Conservation (phyloP, 495 filamentous ascomycete genomes). For the Penicillium paradoxum region DNA sequence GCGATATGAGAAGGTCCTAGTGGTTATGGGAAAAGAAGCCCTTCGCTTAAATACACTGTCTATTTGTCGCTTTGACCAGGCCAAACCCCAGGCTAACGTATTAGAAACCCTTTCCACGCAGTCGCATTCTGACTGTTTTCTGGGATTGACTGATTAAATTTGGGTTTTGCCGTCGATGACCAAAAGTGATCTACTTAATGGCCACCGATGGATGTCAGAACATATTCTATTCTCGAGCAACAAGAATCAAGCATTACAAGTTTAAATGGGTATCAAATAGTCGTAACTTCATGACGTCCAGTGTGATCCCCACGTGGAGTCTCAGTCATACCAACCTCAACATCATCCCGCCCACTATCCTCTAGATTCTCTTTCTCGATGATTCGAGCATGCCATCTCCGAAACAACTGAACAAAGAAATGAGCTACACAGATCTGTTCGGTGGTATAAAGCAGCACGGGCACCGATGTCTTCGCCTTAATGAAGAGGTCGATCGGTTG, state of each 20-base stretch:
- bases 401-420: slow-evolving; percentile 49
- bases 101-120: no score
- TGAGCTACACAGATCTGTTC: slow-evolving; percentile 54
- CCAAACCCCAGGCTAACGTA: no score
- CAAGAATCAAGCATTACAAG: neutral
- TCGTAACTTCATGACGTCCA: neutral
- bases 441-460: slow-evolving; percentile 51
- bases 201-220: no score
- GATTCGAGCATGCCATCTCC: slow-evolving; percentile 39
- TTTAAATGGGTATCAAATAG: slow-evolving; percentile 8
- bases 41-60: no score
- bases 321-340: slow-evolving; percentile 9
- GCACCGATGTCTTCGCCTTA: slow-evolving; percentile 49
- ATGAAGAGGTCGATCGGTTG: slow-evolving; percentile 42
- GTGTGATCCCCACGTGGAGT: neutral
- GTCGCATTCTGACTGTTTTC: no score
- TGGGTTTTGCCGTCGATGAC: no score
- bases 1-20: no score
- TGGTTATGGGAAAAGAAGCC: no score
- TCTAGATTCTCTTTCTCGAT: slow-evolving; percentile 24
- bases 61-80: no score
- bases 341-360: neutral
- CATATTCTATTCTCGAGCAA: neutral
- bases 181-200: no score
- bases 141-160: no score